Evolutionary conservation across 208 protist species (phyloP).

Genomic region (Crithidia mellificae): DNA sequence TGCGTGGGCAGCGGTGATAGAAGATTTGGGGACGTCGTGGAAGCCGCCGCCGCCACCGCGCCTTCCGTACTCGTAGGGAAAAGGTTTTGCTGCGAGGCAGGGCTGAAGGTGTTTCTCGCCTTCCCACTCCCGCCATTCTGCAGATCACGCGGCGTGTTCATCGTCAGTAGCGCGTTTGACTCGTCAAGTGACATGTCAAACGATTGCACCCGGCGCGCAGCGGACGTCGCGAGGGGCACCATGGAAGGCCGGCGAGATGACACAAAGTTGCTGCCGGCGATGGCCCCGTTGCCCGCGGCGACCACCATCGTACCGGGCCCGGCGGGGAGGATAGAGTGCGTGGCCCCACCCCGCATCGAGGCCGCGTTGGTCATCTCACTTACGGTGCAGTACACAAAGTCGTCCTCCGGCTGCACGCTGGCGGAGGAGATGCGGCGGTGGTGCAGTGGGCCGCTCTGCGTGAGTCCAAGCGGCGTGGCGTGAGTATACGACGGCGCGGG

Average conservation of each 20-base stretch:
- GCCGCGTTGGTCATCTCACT: slow-evolving; percentile 34
- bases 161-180: slow-evolving; percentile 13
- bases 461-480: neutral
- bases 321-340: neutral
- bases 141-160: slow-evolving; percentile 19
- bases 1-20: neutral
- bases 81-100: slow-evolving; percentile 6
- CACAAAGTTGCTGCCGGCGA: neutral
- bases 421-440: slow-evolving; percentile 1
- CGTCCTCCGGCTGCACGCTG: slow-evolving; percentile 26
- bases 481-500: neutral
- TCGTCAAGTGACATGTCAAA: slow-evolving; percentile 23
- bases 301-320: neutral
- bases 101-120: neutral
- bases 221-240: neutral
- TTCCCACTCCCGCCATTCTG: neutral
- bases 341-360: slow-evolving; percentile 15
- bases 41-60: neutral
- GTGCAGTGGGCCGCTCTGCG: neutral
- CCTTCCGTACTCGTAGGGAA: neutral
- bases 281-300: neutral
- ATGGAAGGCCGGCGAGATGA: neutral
- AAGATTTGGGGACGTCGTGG: neutral
- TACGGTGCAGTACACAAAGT: slow-evolving; percentile 28
- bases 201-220: slow-evolving; percentile 13